Conservation (phyloP, 805 yeast genomes). For the Yamadazyma endophytica region DNA sequence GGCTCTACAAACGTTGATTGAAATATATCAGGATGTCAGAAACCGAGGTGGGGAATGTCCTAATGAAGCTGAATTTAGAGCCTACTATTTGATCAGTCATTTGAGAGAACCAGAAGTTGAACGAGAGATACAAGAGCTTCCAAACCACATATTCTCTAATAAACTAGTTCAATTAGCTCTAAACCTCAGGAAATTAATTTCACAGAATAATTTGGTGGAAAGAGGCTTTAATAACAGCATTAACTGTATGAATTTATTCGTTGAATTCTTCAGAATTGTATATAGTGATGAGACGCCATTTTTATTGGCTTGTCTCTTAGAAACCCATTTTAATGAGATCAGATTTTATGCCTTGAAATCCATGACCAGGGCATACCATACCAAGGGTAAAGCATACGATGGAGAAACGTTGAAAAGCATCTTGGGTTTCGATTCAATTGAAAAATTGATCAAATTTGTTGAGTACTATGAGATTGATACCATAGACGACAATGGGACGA, state of each 20-base stretch:
- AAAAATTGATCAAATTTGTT: slow-evolving; percentile 54
- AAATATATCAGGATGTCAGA: slow-evolving; percentile 79
- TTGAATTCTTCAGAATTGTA: slow-evolving; percentile 56
- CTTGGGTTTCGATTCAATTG: slow-evolving; percentile 65
- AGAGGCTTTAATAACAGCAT: slow-evolving; percentile 47
- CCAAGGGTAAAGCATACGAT: slow-evolving; percentile 64
- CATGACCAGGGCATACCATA: slow-evolving; percentile 62
- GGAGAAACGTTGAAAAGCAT: slow-evolving; percentile 41
- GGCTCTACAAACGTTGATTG: slow-evolving; percentile 81
- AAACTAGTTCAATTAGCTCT: slow-evolving; percentile 66
- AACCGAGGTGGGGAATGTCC: slow-evolving; percentile 65
- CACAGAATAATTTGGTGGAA: slow-evolving; percentile 57
- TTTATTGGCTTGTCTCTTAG: slow-evolving; percentile 68
- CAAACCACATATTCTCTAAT: slow-evolving; percentile 50
- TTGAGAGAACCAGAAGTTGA: slow-evolving; percentile 83
- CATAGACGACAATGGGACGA: slow-evolving; percentile 23
- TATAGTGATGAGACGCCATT: slow-evolving; percentile 53
- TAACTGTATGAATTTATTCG: slow-evolving; percentile 59
- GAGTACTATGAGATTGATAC: slow-evolving; percentile 57
- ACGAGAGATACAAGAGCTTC: slow-evolving; percentile 66
- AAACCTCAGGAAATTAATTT: slow-evolving; percentile 59
- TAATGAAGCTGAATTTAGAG: slow-evolving; percentile 90
- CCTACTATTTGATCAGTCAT: slow-evolving; percentile 78
- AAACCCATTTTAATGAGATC: slow-evolving; percentile 75
- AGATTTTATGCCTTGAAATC: slow-evolving; percentile 70